A percentile compares a stretch with the other conserved stretches of the same genome.
Conservation (phyloP, 2,329 filamentous ascomycete genomes). For the Aspergillus pseudoviridinutans region DNA sequence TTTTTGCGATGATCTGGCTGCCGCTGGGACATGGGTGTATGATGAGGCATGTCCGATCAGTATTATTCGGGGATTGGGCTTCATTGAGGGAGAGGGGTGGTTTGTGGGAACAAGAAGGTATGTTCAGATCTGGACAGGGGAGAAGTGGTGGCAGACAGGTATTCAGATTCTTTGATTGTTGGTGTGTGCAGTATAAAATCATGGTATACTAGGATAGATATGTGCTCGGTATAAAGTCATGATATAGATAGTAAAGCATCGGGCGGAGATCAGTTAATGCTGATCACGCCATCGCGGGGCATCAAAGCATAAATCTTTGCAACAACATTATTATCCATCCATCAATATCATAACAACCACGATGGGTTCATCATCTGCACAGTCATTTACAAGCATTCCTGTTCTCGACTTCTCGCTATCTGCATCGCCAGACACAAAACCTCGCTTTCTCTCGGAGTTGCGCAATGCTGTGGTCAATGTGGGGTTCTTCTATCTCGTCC, state of each 20-base stretch:
- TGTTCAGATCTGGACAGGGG: background rate
- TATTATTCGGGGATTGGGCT: background rate
- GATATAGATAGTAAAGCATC: background rate
- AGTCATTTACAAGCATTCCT: conserved; percentile 34
- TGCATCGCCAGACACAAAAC: conserved; percentile 16
- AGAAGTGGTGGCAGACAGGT: background rate
- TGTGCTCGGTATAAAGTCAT: no score
- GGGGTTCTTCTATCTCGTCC: conserved; percentile 34
- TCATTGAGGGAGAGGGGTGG: background rate
- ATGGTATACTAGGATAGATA: no score
- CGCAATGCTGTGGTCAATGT: conserved; percentile 33
- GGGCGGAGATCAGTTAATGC: background rate
- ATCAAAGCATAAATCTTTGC: background rate
- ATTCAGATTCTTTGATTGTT: background rate
- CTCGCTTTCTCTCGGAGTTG: conserved; percentile 24
- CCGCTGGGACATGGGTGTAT: background rate
- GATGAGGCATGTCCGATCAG: background rate
- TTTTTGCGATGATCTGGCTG: background rate
- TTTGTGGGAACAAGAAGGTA: background rate
- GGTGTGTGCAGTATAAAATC: no score
- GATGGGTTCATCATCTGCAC: background rate
- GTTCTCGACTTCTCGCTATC: conserved; percentile 28
- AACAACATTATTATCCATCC: background rate
- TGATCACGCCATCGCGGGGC: background rate
- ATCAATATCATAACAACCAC: background rate